Evolutionary conservation across 257 asterid species (phyloP).

Genomic region (Solanum dulcamara): DNA sequence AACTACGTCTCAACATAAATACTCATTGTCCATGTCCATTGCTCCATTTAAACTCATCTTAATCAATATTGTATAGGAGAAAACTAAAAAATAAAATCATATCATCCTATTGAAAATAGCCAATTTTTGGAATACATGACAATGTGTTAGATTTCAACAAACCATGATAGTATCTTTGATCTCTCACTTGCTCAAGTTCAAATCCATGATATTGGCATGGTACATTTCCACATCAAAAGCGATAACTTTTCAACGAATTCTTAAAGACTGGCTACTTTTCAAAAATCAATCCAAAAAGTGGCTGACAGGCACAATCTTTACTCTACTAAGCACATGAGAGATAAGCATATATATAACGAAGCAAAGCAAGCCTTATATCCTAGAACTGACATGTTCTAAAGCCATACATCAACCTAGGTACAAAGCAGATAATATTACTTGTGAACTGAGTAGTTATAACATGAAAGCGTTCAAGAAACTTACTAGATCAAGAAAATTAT

Average conservation of each 20-base stretch:
- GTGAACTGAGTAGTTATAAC: not conserved
- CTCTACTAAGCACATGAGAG: not conserved
- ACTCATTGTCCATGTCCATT: not conserved
- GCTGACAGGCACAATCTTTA: not conserved
- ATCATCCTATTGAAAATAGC: not conserved
- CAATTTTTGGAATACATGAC: not conserved
- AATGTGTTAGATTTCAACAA: not conserved
- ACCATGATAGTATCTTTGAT: not conserved
- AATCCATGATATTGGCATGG: not conserved
- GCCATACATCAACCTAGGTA: not conserved
- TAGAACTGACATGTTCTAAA: not conserved
- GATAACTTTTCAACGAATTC: not conserved
- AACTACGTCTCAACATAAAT: not conserved
- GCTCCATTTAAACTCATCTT: not conserved
- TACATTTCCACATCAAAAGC: not conserved
- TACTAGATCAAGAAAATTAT: constrained; percentile 57
- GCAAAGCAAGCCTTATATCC: not conserved
- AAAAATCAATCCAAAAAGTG: not conserved
- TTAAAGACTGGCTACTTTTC: not conserved
- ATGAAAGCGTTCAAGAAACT: not conserved
- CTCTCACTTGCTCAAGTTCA: not conserved
- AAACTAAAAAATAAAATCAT: not conserved
- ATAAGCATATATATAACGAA: not conserved
- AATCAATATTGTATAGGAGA: not conserved
- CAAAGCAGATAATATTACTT: not conserved